These are phyloP conservation scores for Magnusiomyces suaveolens DNA, from an alignment of 1,139 yeast species.

Conservation along the genomic window DNA sequence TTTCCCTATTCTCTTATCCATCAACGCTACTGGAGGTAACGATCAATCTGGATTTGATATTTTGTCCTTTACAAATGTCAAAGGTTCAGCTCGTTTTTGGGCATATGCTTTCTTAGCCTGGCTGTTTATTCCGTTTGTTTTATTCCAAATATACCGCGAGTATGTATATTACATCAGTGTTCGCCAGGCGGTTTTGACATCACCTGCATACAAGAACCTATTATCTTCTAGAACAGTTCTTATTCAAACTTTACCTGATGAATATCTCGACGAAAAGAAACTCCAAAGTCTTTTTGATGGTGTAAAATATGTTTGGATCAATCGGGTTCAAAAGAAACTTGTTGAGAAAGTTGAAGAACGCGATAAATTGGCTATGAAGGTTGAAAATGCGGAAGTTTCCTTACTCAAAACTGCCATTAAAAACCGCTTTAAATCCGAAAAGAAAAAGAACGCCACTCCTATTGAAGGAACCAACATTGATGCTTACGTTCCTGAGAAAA, in stretches of 20 bases:
- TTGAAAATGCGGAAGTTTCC: conserved; percentile 62
- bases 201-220: conserved; percentile 67
- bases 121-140: conserved; percentile 60
- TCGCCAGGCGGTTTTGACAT: conserved; percentile 69
- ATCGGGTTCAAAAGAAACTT: conserved; percentile 56
- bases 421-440: conserved; percentile 50
- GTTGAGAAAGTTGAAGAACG: conserved; percentile 52
- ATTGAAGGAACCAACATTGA: conserved; percentile 44
- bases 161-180: conserved; percentile 68
- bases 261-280: conserved; percentile 52
- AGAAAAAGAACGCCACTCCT: conserved; percentile 38
- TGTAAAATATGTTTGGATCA: conserved; percentile 63
- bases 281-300: conserved; percentile 54
- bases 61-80: conserved; percentile 69
- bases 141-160: conserved; percentile 73
- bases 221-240: conserved; percentile 71
- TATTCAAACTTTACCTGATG: conserved; percentile 70
- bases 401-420: conserved; percentile 54
- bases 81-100: conserved; percentile 54
- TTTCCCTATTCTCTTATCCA: conserved; percentile 76
- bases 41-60: conserved; percentile 58
- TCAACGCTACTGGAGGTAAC: conserved; percentile 65
- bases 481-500: conserved; percentile 63
- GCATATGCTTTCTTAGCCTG: conserved; percentile 82
- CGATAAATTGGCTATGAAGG: conserved; percentile 46